phyloP scores from a whole-genome alignment of 2,329 filamentous ascomycete genomes.

The Colletotrichum tabaci region DNA sequence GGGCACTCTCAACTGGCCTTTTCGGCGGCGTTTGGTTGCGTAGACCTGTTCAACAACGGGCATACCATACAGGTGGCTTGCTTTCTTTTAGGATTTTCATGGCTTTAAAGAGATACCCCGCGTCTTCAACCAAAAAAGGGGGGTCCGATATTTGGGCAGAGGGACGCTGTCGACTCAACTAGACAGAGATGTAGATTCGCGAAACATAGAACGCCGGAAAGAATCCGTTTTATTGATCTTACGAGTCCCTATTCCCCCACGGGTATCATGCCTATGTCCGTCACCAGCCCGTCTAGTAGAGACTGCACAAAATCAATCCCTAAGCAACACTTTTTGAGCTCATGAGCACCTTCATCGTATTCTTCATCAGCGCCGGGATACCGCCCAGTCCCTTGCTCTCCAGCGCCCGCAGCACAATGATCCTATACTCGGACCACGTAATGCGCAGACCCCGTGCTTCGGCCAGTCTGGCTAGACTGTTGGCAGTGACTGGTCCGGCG shows the following conservation, averaged over 20 bases:
- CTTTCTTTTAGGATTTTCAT: conserved; percentile 35
- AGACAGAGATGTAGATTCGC: conserved; percentile 43
- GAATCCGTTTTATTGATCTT: not conserved
- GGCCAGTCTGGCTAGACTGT: conserved; percentile 73
- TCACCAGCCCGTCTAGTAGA: not conserved
- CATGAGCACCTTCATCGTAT: conserved; percentile 83
- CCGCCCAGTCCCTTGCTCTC: conserved; percentile 76
- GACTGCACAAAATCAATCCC: not conserved
- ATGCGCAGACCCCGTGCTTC: conserved; percentile 76
- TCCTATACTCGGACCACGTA: conserved; percentile 81
- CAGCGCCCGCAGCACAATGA: conserved; percentile 79
- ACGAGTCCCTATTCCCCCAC: not conserved
- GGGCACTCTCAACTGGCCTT: conserved; percentile 41
- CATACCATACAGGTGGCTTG: conserved; percentile 4
- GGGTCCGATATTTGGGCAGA: conserved; percentile 27
- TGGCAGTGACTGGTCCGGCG: conserved; percentile 79
- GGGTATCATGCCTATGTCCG: conserved; percentile 19
- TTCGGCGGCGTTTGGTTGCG: conserved; percentile 39
- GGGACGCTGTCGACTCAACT: conserved; percentile 48
- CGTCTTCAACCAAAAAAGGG: conserved; percentile 52
- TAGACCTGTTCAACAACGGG: conserved; percentile 40
- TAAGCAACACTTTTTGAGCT: conserved; percentile 50
- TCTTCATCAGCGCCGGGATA: conserved; percentile 81
- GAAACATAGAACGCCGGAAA: not conserved
- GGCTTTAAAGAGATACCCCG: conserved; percentile 52